Conservation (phyloP, 768 basidiomycete genomes). For the Royoungia palumana region DNA sequence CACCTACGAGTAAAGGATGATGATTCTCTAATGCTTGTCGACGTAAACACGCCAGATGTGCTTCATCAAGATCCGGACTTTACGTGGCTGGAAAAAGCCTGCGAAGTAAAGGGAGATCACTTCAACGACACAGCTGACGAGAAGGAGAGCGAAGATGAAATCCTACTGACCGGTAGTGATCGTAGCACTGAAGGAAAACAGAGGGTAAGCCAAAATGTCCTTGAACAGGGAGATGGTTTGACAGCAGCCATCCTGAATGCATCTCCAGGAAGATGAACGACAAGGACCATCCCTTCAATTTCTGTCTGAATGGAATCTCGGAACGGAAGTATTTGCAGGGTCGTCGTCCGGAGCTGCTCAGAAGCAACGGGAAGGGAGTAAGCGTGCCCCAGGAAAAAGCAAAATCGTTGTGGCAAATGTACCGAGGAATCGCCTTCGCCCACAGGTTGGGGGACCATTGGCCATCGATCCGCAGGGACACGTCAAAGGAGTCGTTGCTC, state of each 20-base stretch:
- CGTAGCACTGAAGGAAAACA: conserved; percentile 1
- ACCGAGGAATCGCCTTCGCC: conserved; percentile 2
- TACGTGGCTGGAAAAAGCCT: conserved; percentile 29
- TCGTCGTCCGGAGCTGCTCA: conserved; percentile 5
- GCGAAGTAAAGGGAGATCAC: conserved; percentile 26
- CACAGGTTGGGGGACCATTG: conserved; percentile 10
- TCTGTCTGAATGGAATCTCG: conserved; percentile 23
- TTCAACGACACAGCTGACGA: conserved; percentile 15
- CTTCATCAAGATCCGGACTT: conserved; percentile 13
- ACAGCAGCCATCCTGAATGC: conserved; percentile 2
- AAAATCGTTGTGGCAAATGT: conserved; percentile 26
- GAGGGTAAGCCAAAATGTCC: conserved; percentile 2
- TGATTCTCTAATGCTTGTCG: conserved; percentile 30
- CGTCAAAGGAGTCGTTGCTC: conserved; percentile 19
- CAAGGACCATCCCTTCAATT: conserved; percentile 9
- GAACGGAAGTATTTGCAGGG: conserved; percentile 6
- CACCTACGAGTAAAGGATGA: conserved; percentile 13
- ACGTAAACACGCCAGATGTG: conserved; percentile 24
- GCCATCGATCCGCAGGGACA: conserved; percentile 22
- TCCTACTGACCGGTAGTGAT: not conserved
- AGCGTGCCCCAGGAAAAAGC: conserved; percentile 9
- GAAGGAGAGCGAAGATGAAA: conserved; percentile 21
- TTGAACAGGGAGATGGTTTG: not conserved
- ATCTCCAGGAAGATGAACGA: conserved; percentile 1
- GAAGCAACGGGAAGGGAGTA: conserved; percentile 11